Base-by-base conservation (phyloP, 2,329 filamentous ascomycete genomes). In the Colletotrichum acutatum region DNA sequence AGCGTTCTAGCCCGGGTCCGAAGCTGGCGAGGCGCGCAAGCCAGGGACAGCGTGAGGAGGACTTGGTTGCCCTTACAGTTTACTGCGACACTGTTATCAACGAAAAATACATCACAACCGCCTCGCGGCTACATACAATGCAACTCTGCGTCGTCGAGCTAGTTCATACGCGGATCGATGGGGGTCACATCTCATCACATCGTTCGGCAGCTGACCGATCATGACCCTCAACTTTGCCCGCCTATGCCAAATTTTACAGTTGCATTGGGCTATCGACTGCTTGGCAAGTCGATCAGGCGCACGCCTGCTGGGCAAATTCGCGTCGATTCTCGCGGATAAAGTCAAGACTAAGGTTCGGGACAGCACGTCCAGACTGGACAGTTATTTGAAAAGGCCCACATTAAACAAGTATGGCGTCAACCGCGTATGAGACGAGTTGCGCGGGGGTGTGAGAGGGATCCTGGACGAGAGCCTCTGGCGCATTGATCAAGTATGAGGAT, bases 401-500 rank as follows among this genome's bases (percentile, higher is more conserved):
- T 58, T 37, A 49, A 49, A 69, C 53, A 28, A 24, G 42, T 66
- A 66, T 66, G 68, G 68, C 61, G 61, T 53, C 61, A 66, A 59
- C 61, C 30, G 32, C 42, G 68, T 66, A 22, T 54, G 30, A 70
- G 61, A 70, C 16, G 42, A 52, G 56, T 30, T 52, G n/a, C 61
- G 54, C 61, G 28, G 54, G 67, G 42, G 53, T 9, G 28, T 59
- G 67, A 28, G 59, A 52, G 53, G 42, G 26, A 37, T 53, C 67
- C 67, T 9, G 26, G 60, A 65, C 34, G 30, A 58, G 28, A 37
- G 37, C 28, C 53, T 65, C 60, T 65, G 52, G 63, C 61, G 67
- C 67, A 69, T 70, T 66, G 68, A 59, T 70, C 62, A 66, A 42
- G 61, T 70, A 24, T 56, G 68, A 66, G 62, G 68, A 60, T 66